Evolutionary conservation across 2,329 filamentous ascomycete genomes (phyloP), one percentile per base, ranked within the genome.

Genomic region (Diaporthe batatas): DNA sequence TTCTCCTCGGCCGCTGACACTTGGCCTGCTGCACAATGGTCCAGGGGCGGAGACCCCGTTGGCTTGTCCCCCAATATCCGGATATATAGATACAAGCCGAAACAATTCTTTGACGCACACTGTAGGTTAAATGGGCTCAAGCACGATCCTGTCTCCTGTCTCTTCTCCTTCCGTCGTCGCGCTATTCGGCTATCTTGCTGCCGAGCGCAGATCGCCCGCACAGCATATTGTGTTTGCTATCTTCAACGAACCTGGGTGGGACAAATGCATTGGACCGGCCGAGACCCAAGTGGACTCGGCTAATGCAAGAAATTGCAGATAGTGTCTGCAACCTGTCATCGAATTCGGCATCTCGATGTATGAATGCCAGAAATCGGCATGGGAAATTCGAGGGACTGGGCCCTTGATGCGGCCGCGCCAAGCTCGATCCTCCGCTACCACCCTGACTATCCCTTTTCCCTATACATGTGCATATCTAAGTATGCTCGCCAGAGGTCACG

Each of bases 81-180:
- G 44, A 90, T 98, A 39, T 98, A 98, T 83, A 90, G 95, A 29
- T 98, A 98, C 82, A 89, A 88, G 0, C 90, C 92, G 76, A 94
- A 94, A 0, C 95, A 98, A 80, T 98, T 95, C 81, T 98, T 98
- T 80, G 95, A 95, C 79, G 92, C 94, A 78, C 96, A 98, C 81
- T 98, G 94, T 96, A 88, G 78, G 92, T 88, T 6, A 39, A 23
- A 55, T 44, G 55, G 44, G 16, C 39, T 32, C 42, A 51, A 49
- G 29, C 18, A n/a, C 25, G 5, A 2, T 21, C 3, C 23, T 44
- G 11, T 25, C 14, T 42, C 8, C 12, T 74, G 29, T 62, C 21
- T 68, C 54, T 23, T 64, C 32, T 54, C 51, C 32, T 54, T 51
- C 29, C 18, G 16, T 51, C 18, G 16, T 51, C 29, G n/a, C 14